phyloP scores from a whole-genome alignment of 306 rosid genomes.

The Dryas drummondii region DNA sequence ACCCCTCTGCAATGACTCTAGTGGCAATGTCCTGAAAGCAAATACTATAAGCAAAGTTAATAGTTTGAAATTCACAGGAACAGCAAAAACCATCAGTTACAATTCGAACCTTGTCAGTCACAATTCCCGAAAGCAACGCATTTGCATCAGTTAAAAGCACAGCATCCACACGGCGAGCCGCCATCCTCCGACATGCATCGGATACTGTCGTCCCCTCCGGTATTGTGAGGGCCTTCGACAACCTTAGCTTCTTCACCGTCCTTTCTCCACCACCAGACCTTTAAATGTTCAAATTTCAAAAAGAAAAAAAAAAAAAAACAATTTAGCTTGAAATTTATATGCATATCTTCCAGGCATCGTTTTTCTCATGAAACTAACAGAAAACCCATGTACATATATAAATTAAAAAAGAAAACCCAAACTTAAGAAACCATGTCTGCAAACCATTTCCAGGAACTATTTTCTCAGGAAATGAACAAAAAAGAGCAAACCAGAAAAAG shows the following conservation, averaged over 20 bases:
- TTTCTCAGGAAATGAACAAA: neutral
- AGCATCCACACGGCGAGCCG: slow-evolving; percentile 85
- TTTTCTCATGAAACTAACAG: slow-evolving; percentile 3
- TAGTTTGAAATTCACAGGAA: neutral
- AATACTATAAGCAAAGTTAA: slow-evolving; percentile 24
- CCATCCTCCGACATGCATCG: slow-evolving; percentile 90
- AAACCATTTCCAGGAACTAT: neutral
- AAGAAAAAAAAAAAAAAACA: neutral
- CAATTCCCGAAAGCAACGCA: slow-evolving; percentile 91
- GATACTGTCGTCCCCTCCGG: slow-evolving; percentile 87
- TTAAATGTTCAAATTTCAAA: neutral
- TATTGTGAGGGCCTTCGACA: slow-evolving; percentile 87
- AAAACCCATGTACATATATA: neutral
- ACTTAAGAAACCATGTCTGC: neutral
- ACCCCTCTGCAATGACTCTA: slow-evolving; percentile 89
- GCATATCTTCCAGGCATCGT: neutral
- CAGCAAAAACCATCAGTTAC: neutral
- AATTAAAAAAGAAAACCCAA: neutral
- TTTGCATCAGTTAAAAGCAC: slow-evolving; percentile 81
- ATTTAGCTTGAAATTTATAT: neutral
- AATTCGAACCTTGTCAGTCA: slow-evolving; percentile 75
- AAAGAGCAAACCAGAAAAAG: neutral
- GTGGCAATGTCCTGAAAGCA: slow-evolving; percentile 67
- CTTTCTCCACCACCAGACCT: slow-evolving; percentile 74
- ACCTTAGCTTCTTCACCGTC: slow-evolving; percentile 87